Conservation (phyloP, 352 stramenopile genomes). For the Phytophthora sp. region DNA sequence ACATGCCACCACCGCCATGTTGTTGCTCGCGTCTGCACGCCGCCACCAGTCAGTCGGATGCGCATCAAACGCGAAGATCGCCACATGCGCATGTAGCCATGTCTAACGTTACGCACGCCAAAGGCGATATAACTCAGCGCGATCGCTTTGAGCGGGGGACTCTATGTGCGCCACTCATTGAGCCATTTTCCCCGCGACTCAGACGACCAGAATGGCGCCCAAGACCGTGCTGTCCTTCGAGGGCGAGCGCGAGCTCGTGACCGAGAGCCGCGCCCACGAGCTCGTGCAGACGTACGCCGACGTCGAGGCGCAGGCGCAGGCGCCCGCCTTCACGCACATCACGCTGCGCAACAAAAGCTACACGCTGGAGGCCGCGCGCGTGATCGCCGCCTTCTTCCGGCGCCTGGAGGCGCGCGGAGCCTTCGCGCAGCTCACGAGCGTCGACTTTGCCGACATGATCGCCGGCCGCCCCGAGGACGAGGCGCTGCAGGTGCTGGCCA, state of each 20-base stretch:
- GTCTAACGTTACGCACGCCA: background rate
- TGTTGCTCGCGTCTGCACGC: background rate
- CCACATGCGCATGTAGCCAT: constrained; percentile 21
- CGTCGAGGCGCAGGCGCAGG: constrained; percentile 26
- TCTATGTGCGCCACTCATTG: constrained; percentile 1
- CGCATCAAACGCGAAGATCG: constrained; percentile 8
- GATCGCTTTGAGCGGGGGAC: background rate
- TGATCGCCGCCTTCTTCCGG: constrained; percentile 78
- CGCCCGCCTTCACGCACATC: constrained; percentile 72
- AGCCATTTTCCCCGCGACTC: background rate
- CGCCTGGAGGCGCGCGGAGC: constrained; percentile 52
- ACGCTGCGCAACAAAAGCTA: constrained; percentile 92
- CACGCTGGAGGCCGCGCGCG: constrained; percentile 74
- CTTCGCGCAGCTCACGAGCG: constrained; percentile 66
- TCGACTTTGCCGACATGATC: constrained; percentile 91
- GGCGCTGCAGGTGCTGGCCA: constrained; percentile 82
- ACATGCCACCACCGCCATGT: constrained; percentile 5
- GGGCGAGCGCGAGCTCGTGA: constrained; percentile 83
- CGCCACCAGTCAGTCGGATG: background rate
- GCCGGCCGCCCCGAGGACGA: constrained; percentile 82
- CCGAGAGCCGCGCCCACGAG: constrained; percentile 68
- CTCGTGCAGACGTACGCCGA: constrained; percentile 59
- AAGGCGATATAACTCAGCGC: background rate
- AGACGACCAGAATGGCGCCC: constrained; percentile 17
- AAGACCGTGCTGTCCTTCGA: constrained; percentile 70